phyloP scores from a whole-genome alignment of 2,329 filamentous ascomycete species.

The Trichophyton mentagrophytes region DNA sequence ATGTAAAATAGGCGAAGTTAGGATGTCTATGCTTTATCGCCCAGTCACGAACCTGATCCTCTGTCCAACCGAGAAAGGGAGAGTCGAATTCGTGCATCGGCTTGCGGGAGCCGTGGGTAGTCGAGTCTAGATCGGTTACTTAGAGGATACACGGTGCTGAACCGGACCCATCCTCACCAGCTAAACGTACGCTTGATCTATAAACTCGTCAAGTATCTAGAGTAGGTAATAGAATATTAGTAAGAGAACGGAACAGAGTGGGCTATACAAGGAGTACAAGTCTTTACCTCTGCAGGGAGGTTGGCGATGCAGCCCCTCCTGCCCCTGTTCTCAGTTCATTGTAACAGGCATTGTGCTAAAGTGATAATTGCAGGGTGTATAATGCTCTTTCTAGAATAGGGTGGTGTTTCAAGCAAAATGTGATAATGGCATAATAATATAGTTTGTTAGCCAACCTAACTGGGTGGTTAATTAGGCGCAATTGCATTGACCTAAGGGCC shows the following conservation, averaged over 20 bases:
- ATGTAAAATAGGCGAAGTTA: neutral
- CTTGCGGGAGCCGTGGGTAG: constrained; percentile 9
- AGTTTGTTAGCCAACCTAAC: no score
- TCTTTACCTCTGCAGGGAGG: neutral
- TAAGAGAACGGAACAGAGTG: constrained; percentile 1
- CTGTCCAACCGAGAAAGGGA: constrained; percentile 4
- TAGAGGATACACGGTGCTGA: constrained; percentile 2
- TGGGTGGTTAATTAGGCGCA: no score
- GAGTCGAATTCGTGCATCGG: constrained; percentile 7
- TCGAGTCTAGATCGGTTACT: constrained; percentile 4
- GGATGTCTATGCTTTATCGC: neutral
- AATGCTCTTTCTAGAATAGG: no score
- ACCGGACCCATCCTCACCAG: neutral
- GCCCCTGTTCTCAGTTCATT: neutral
- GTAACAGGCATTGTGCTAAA: neutral
- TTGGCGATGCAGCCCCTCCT: neutral
- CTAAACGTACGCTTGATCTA: constrained; percentile 1
- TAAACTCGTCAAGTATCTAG: constrained; percentile 9
- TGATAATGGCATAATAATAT: no score
- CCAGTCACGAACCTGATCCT: neutral
- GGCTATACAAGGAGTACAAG: neutral
- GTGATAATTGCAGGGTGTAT: no score
- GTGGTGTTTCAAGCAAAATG: no score
- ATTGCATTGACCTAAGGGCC: neutral
- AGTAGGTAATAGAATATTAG: no score